These are phyloP conservation scores for Suhomyces kunorum DNA, from an alignment of 1,139 yeast genomes.

Conservation along the genomic window DNA sequence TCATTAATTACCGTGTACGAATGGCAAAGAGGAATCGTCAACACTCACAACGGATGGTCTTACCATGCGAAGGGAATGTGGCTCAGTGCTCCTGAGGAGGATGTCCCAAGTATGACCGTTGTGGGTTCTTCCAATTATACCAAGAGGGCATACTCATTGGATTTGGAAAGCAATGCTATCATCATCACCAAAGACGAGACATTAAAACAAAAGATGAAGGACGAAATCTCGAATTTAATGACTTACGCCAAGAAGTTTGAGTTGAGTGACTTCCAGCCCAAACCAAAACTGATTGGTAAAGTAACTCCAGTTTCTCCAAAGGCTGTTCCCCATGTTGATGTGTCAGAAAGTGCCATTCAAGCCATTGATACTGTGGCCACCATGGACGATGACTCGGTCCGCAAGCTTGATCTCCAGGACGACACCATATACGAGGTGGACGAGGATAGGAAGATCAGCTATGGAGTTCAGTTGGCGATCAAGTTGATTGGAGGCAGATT, in stretches of 20 bases:
- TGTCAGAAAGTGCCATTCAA: conserved; percentile 17
- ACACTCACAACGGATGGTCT: conserved; percentile 87
- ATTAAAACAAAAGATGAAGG: conserved; percentile 57
- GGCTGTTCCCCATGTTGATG: conserved; percentile 9
- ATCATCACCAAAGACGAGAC: conserved; percentile 67
- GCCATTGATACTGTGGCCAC: conserved; percentile 16
- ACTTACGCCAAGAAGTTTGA: conserved; percentile 52
- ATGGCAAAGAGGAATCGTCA: conserved; percentile 87
- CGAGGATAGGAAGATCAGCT: conserved; percentile 58
- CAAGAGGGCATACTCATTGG: conserved; percentile 81
- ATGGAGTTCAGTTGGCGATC: conserved; percentile 65
- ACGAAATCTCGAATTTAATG: conserved; percentile 66
- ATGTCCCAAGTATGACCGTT: conserved; percentile 69
- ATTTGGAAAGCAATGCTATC: conserved; percentile 84
- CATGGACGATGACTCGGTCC: conserved; percentile 13
- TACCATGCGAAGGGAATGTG: conserved; percentile 98
- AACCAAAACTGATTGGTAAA: conserved; percentile 14
- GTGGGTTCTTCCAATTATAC: conserved; percentile 95
- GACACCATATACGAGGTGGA: conserved; percentile 38
- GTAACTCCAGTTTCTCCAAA: neutral
- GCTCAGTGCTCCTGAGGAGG: conserved; percentile 65
- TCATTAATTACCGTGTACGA: conserved; percentile 61
- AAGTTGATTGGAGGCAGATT: conserved; percentile 65
- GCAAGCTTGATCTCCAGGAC: conserved; percentile 11
- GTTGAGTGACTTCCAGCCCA: conserved; percentile 58